These are phyloP conservation scores for Kluyveromyces sp. DNA, from an alignment of 1,139 yeast genomes.

Conservation along the genomic window DNA sequence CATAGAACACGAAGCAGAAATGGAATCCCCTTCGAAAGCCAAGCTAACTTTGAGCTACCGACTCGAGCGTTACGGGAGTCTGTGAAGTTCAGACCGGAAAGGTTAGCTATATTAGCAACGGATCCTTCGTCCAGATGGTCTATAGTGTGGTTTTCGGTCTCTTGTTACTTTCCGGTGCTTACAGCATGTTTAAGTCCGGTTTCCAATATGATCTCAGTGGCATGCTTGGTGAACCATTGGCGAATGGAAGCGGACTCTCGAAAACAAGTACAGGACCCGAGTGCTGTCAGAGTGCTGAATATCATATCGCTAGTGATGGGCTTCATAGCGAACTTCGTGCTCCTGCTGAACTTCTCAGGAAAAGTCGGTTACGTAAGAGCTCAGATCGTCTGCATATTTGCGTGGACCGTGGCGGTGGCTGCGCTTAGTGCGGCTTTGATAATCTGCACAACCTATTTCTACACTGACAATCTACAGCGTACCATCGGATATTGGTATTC, in stretches of 20 bases:
- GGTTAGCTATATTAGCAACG: constrained; percentile 24
- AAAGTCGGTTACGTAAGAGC: constrained; percentile 49
- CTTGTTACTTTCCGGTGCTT: constrained; percentile 62
- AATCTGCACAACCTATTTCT: constrained; percentile 26
- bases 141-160: constrained; percentile 51
- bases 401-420: constrained; percentile 55
- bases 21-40: neutral
- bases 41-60: neutral
- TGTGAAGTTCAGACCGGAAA: constrained; percentile 20
- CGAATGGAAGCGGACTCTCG: constrained; percentile 33
- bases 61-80: constrained; percentile 17
- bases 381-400: constrained; percentile 52
- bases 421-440: constrained; percentile 46
- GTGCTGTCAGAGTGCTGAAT: constrained; percentile 48
- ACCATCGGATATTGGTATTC: constrained; percentile 80
- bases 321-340: constrained; percentile 53
- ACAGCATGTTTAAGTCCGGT: constrained; percentile 76
- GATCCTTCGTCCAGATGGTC: constrained; percentile 32
- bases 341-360: constrained; percentile 60
- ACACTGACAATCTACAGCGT: constrained; percentile 17
- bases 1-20: neutral
- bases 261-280: constrained; percentile 32
- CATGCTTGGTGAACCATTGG: constrained; percentile 72
- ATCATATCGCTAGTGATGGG: constrained; percentile 58
- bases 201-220: constrained; percentile 63